Conservation (phyloP, 2,329 filamentous ascomycete species). For the Hypoxylon sp. region DNA sequence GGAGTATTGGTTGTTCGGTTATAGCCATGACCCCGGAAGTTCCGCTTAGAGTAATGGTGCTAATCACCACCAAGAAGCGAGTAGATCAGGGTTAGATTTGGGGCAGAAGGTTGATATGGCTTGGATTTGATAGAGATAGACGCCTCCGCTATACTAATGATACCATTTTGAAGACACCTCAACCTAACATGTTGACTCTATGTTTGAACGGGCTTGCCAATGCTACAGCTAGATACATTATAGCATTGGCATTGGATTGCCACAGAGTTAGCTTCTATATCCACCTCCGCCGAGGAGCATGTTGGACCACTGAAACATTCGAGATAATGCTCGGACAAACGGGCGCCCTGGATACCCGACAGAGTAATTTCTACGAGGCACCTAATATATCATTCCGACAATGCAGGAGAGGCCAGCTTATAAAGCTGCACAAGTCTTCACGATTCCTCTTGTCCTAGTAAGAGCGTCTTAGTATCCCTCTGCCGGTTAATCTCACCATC, state of each 20-base stretch:
- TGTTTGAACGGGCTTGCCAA: neutral
- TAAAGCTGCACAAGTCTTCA: neutral
- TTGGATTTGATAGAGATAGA: slow-evolving; percentile 2
- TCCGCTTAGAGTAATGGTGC: neutral
- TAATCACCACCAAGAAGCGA: neutral
- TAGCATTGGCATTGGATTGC: neutral
- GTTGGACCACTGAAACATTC: neutral
- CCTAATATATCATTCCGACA: neutral
- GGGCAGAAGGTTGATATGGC: neutral
- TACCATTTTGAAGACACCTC: neutral
- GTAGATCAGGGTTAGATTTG: neutral
- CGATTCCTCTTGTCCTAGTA: slow-evolving; percentile 1
- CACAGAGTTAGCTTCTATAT: neutral
- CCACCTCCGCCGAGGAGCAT: neutral
- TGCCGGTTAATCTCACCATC: slow-evolving; percentile 29
- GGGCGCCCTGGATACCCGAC: slow-evolving; percentile 20
- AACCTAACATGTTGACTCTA: neutral
- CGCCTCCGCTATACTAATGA: neutral
- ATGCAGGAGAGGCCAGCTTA: neutral
- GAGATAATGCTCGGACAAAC: slow-evolving; percentile 19
- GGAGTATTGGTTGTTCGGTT: neutral
- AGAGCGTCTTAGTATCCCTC: slow-evolving; percentile 18
- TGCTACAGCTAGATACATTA: neutral
- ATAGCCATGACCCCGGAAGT: neutral
- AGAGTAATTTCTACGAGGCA: neutral